A percentile compares a stretch with the other conserved stretches of the same genome.
Conservation (phyloP, 352 stramenopile species). For the Globisporangium irregulare region DNA sequence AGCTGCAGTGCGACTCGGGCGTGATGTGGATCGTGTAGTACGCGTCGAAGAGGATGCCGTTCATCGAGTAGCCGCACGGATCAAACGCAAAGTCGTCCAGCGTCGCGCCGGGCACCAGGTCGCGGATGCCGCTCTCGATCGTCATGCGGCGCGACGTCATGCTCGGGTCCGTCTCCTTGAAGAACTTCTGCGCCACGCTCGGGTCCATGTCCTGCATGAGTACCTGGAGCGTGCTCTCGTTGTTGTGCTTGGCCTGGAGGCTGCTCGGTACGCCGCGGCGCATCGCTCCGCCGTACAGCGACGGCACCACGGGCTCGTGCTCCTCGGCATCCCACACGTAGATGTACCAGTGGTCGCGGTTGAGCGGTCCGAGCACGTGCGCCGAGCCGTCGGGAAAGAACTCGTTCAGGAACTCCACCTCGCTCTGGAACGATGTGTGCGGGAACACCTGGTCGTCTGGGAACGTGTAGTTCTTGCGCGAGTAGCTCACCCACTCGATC, state of each 20-base stretch:
- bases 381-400: constrained; percentile 85
- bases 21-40: constrained; percentile 99
- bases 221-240: constrained; percentile 79
- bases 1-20: constrained; percentile 95
- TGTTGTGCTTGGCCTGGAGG: constrained; percentile 11
- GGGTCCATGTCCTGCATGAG: constrained; percentile 88
- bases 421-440: constrained; percentile 95
- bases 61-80: constrained; percentile 99
- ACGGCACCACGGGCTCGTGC: constrained; percentile 29
- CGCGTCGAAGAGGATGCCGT: constrained; percentile 96
- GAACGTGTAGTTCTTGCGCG: constrained; percentile 99
- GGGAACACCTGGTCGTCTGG: constrained; percentile 97
- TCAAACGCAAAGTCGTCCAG: constrained; percentile 98
- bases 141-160: constrained; percentile 91
- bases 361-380: constrained; percentile 93
- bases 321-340: constrained; percentile 95
- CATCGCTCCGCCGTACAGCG: background rate
- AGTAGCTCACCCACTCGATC: constrained; percentile 99
- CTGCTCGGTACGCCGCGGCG: background rate
- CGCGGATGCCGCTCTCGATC: constrained; percentile 92
- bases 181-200: constrained; percentile 81
- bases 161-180: constrained; percentile 65
- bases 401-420: constrained; percentile 94
- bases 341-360: constrained; percentile 99
- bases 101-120: constrained; percentile 92